Percentiles rank a stretch among this genome's conserved stretches.
phyloP scores from a whole-genome alignment of 2,329 filamentous ascomycete genomes.

The Verticillium albo-atrum region DNA sequence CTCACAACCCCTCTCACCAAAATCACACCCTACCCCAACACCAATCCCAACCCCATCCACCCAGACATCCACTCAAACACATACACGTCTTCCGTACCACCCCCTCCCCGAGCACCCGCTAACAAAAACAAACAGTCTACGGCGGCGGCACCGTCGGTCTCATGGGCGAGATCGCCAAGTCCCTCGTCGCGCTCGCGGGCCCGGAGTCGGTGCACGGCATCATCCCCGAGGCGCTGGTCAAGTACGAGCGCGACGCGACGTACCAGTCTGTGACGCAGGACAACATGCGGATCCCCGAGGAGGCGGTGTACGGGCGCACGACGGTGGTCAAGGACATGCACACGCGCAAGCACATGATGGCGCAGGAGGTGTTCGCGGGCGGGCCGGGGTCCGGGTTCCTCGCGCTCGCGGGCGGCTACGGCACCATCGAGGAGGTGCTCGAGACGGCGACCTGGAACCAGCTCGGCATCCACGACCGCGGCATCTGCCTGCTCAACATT shows the following conservation, averaged over 20 bases:
- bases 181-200: conserved; percentile 77
- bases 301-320: conserved; percentile 69
- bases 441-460: conserved; percentile 94
- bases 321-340: conserved; percentile 96
- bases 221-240: conserved; percentile 81
- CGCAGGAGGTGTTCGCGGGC: conserved; percentile 74
- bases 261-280: conserved; percentile 39
- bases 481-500: conserved; percentile 80
- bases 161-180: conserved; percentile 91
- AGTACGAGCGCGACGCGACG: conserved; percentile 65
- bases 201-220: conserved; percentile 85
- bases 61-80: not conserved
- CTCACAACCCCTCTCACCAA: not conserved
- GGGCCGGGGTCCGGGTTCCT: conserved; percentile 86
- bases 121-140: conserved; percentile 57
- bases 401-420: conserved; percentile 83
- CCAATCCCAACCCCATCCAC: no score
- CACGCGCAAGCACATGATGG: conserved; percentile 92
- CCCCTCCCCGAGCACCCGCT: not conserved
- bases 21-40: no score
- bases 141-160: conserved; percentile 91
- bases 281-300: conserved; percentile 57
- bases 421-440: conserved; percentile 93
- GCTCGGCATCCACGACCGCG: conserved; percentile 79
- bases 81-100: not conserved